phyloP scores from a whole-genome alignment of 257 asterid genomes.

The Cinchona pubescens region DNA sequence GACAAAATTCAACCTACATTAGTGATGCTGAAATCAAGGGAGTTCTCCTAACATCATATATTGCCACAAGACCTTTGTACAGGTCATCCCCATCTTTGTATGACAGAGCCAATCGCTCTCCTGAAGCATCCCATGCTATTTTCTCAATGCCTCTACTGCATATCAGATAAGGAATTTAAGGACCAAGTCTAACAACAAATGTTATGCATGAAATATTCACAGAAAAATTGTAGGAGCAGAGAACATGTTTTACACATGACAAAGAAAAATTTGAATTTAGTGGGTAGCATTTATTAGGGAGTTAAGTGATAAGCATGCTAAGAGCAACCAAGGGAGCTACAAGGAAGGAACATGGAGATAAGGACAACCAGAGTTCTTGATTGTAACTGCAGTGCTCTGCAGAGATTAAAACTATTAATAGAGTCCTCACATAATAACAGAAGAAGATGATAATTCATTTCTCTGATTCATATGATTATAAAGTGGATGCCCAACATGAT shows the following conservation, averaged over 20 bases:
- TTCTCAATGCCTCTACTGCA: slow-evolving; percentile 71
- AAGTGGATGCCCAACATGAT: not conserved
- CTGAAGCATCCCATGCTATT: slow-evolving; percentile 98
- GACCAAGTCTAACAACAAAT: not conserved
- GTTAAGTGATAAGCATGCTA: not conserved
- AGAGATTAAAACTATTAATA: too few species aligned
- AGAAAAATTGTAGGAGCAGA: too few species aligned
- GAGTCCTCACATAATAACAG: too few species aligned
- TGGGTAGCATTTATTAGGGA: not conserved
- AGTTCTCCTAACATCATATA: slow-evolving; percentile 81
- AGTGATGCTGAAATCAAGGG: slow-evolving; percentile 82
- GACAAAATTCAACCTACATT: slow-evolving; percentile 51
- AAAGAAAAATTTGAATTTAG: not conserved
- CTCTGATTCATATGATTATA: not conserved
- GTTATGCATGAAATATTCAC: not conserved
- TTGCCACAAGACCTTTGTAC: slow-evolving; percentile 82
- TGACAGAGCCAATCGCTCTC: slow-evolving; percentile 91
- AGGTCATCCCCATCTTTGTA: slow-evolving; percentile 76
- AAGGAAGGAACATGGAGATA: not conserved
- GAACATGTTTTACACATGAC: not conserved
- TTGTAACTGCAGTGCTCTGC: not conserved
- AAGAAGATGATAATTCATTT: too few species aligned
- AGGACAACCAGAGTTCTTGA: not conserved
- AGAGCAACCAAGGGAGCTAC: not conserved
- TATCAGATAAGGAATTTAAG: slow-evolving; percentile 13